phyloP scores from a whole-genome alignment of 805 yeast species.

The Starmera caribaea region DNA sequence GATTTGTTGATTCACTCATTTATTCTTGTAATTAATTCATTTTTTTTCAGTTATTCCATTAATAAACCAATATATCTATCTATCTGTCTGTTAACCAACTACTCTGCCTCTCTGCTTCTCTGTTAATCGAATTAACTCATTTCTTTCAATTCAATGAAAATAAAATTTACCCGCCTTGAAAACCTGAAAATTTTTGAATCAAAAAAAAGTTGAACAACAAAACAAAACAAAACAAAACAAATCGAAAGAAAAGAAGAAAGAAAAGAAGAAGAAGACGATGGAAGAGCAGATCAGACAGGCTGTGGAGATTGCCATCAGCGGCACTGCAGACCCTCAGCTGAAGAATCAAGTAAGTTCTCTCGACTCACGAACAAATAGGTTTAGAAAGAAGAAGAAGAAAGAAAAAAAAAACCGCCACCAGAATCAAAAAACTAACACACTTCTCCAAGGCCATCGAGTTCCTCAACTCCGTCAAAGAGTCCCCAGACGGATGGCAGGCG shows the following conservation, averaged over 20 bases:
- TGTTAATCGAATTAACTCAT: neutral
- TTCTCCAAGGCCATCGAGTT: constrained; percentile 29
- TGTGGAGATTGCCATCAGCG: constrained; percentile 21
- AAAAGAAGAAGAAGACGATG: constrained; percentile 2
- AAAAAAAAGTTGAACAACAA: neutral
- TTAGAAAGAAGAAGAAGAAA: no score
- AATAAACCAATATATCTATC: no score
- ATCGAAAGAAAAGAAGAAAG: neutral
- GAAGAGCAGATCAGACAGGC: constrained; percentile 21
- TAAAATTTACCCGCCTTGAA: neutral
- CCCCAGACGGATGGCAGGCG: constrained; percentile 38
- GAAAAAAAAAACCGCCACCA: no score
- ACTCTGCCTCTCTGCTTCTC: no score
- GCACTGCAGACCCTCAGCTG: constrained; percentile 15
- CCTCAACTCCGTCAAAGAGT: constrained; percentile 30
- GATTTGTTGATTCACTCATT: no score
- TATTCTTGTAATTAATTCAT: no score
- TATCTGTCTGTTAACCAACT: no score
- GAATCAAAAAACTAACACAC: neutral
- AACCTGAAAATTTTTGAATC: neutral
- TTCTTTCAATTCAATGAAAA: no score
- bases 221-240: constrained; percentile 1
- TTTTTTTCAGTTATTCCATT: no score
- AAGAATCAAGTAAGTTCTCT: constrained; percentile 10
- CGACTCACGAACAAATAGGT: no score